Conservation (phyloP, 2,329 filamentous ascomycete species). For the Reticulascus tulasneorum region DNA sequence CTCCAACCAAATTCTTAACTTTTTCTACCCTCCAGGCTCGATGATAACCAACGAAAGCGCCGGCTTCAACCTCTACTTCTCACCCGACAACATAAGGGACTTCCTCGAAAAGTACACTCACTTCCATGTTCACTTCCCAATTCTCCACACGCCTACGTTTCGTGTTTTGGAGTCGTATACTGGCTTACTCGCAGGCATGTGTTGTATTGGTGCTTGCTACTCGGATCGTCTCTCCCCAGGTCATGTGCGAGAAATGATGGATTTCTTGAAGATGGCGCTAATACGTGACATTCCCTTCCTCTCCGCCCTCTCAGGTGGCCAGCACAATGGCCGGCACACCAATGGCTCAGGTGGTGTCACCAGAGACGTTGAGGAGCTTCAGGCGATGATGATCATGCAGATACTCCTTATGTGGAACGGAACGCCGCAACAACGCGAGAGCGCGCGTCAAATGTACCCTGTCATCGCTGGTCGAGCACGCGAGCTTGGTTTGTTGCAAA, state of each 20-base stretch:
- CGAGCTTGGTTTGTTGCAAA: conserved; percentile 50
- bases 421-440: conserved; percentile 59
- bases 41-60: conserved; percentile 51
- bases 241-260: conserved; percentile 66
- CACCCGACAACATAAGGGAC: conserved; percentile 64
- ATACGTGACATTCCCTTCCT: conserved; percentile 51
- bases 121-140: conserved; percentile 70
- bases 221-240: conserved; percentile 57
- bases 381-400: conserved; percentile 61
- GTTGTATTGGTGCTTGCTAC: conserved; percentile 72
- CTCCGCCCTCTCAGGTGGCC: conserved; percentile 24
- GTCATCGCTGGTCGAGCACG: conserved; percentile 54
- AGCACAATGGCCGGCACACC: neutral
- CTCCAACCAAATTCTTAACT: conserved; percentile 52
- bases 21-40: conserved; percentile 54
- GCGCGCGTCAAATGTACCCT: conserved; percentile 56
- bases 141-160: conserved; percentile 70
- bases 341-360: conserved; percentile 1
- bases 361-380: conserved; percentile 61
- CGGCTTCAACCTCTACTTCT: conserved; percentile 57
- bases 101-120: conserved; percentile 69
- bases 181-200: conserved; percentile 64
- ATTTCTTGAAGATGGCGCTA: conserved; percentile 56
- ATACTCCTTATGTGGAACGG: conserved; percentile 67
- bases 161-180: conserved; percentile 62